Percentiles rank a stretch among this genome's conserved stretches.
phyloP scores from a whole-genome alignment of 306 rosid species.

The Begonia loranthoides region DNA sequence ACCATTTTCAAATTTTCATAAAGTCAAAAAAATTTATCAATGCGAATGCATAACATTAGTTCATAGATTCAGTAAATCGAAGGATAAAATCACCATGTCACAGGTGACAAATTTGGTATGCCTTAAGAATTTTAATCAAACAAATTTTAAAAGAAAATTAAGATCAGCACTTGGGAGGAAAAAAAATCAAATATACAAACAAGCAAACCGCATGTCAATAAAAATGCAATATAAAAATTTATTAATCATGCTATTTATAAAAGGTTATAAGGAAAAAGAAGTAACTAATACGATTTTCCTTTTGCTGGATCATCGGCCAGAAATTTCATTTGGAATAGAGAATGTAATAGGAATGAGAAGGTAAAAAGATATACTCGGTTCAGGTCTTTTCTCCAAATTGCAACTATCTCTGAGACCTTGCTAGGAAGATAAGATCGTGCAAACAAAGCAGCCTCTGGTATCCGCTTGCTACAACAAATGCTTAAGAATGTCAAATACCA shows the following conservation, averaged over 20 bases:
- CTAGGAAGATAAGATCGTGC: constrained; percentile 99
- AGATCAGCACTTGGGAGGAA: no score
- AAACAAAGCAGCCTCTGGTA: constrained; percentile 99
- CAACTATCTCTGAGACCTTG: constrained; percentile 90
- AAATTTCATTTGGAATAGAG: not conserved
- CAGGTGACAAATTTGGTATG: not conserved
- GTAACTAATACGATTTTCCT: no score
- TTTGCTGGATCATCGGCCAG: no score
- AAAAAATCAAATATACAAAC: not conserved
- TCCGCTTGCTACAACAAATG: constrained; percentile 62
- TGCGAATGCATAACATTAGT: not conserved
- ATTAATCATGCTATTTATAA: no score
- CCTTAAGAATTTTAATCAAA: not conserved
- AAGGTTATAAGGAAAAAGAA: no score
- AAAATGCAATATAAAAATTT: no score
- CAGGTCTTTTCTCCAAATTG: constrained; percentile 94
- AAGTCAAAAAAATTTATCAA: not conserved
- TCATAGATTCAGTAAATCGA: not conserved
- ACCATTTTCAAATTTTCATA: not conserved
- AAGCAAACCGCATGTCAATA: not conserved
- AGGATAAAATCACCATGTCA: not conserved
- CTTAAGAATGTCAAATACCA: not conserved
- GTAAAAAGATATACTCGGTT: constrained; percentile 43
- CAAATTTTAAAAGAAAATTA: not conserved
- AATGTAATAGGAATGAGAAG: not conserved